These are phyloP conservation scores for Umbelopsis sp. DNA, from an alignment of 371 early-diverging fungal genomes.

Conservation along the genomic window DNA sequence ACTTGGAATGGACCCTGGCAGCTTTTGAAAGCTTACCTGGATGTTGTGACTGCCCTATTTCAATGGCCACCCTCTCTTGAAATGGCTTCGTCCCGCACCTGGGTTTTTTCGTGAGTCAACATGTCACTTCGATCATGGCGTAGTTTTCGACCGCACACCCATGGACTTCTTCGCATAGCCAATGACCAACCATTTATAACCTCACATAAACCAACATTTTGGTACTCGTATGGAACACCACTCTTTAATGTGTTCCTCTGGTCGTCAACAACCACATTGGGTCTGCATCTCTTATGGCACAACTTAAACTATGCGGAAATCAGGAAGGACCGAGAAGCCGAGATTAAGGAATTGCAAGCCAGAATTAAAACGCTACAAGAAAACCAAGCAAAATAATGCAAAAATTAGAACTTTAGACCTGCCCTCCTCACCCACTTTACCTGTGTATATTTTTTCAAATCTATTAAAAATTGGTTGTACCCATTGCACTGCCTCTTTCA, in stretches of 20 bases:
- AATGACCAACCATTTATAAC: neutral
- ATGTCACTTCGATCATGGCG: neutral
- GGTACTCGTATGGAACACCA: conserved; percentile 14
- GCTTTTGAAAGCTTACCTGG: too few species aligned
- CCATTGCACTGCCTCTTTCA: neutral
- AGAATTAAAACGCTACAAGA: neutral
- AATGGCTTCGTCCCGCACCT: neutral
- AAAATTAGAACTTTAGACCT: neutral
- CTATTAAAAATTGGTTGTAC: neutral
- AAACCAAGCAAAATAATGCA: neutral
- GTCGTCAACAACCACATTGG: conserved; percentile 8
- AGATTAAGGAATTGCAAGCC: conserved; percentile 3
- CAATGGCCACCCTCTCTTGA: neutral
- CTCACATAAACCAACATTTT: conserved; percentile 6
- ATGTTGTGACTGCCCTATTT: neutral
- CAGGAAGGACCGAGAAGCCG: neutral
- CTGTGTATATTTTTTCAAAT: neutral
- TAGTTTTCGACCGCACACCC: neutral
- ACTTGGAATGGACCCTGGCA: too few species aligned
- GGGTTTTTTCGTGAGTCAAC: neutral
- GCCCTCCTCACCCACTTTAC: neutral
- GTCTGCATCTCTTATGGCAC: conserved; percentile 11
- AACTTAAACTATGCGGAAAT: conserved; percentile 13
- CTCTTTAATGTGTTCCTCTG: conserved; percentile 6
- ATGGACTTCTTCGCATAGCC: neutral